Evolutionary conservation across 352 stramenopile species (phyloP).

Genomic region (Phytophthora europaea): DNA sequence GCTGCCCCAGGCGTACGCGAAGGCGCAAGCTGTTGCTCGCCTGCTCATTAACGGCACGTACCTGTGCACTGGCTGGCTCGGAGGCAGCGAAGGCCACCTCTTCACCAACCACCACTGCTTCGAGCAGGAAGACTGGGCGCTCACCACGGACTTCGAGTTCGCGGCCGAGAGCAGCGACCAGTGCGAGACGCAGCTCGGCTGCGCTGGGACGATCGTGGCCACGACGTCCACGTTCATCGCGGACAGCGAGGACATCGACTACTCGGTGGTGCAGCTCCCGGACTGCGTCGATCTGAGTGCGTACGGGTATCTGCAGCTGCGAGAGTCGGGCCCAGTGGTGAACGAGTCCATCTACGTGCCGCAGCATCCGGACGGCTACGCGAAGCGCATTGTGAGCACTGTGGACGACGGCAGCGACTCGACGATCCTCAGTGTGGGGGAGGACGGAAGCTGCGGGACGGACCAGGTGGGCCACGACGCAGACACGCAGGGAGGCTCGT

Average conservation of each 20-base stretch:
- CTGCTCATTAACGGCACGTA: conserved; percentile 65
- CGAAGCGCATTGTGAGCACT: conserved; percentile 61
- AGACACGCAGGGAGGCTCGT: conserved; percentile 59
- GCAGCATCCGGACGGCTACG: conserved; percentile 58
- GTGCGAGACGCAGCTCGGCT: conserved; percentile 55
- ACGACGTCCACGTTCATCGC: conserved; percentile 58
- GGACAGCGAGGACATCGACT: conserved; percentile 54
- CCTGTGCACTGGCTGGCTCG: conserved; percentile 75
- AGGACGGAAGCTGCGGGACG: conserved; percentile 41
- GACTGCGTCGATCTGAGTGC: conserved; percentile 35
- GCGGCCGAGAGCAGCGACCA: conserved; percentile 56
- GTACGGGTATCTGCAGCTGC: conserved; percentile 73
- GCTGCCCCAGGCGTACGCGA: conserved; percentile 54
- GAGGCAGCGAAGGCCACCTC: conserved; percentile 68
- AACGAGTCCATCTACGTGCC: conserved; percentile 73
- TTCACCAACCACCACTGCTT: conserved; percentile 84
- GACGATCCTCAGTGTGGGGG: conserved; percentile 41
- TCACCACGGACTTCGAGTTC: conserved; percentile 69
- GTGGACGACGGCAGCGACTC: conserved; percentile 39
- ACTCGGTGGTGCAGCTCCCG: conserved; percentile 67
- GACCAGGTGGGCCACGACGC: conserved; percentile 57
- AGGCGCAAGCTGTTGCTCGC: conserved; percentile 55
- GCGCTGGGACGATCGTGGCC: conserved; percentile 53
- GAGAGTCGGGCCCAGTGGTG: conserved; percentile 39
- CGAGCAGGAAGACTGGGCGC: conserved; percentile 32